Base-by-base conservation (phyloP, 768 basidiomycete species). In the Solioccasus polychromus region DNA sequence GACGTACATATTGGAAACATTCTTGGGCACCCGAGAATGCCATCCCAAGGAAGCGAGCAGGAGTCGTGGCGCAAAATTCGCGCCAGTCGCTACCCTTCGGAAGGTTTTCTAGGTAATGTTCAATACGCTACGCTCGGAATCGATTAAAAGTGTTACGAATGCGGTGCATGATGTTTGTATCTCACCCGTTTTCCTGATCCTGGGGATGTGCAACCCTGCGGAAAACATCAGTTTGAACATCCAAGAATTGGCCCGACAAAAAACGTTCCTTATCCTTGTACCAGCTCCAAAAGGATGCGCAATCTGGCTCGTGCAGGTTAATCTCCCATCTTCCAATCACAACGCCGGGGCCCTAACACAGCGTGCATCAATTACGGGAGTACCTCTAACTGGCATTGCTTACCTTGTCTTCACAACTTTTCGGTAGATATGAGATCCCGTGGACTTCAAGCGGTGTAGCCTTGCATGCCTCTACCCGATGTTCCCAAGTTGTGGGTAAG, bases 51-150 rank as follows among this genome's bases (percentile, higher is more conserved):
- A 68, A 64, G 10, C 26, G 42, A 1, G 44, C 58, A 0, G 66
- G 66, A 2, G 66, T 68, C 7, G 65, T 66, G 12, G 67, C 60
- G 39, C 67, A 68, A 37, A 68, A 62, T 37, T 59, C 54, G 9
- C 52, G 49, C 65, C 66, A 68, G 20, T 61, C 58, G 14, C 54
- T 40, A 6, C 64, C 61, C 7, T 5, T 3, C 7, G 59, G 64
- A 14, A 68, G 53, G 14, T 62, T 59, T n/a, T 59, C 55, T 8
- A 68, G 39, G 35, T 52, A 61, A 2, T 63, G 58, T 18, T 68
- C 63, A 41, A 66, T 57, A 22, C 54, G 56, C 64, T 34, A 12
- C n/a, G 7, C 7, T 12, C 3, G 17, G 10, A 34, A 18, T 17
- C 8, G 12, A 7, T 18, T 6, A 18, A 17, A n/a, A n/a, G n/a